Conservation (phyloP, 805 yeast species). For the Maudiozyma serrabonitensis region DNA sequence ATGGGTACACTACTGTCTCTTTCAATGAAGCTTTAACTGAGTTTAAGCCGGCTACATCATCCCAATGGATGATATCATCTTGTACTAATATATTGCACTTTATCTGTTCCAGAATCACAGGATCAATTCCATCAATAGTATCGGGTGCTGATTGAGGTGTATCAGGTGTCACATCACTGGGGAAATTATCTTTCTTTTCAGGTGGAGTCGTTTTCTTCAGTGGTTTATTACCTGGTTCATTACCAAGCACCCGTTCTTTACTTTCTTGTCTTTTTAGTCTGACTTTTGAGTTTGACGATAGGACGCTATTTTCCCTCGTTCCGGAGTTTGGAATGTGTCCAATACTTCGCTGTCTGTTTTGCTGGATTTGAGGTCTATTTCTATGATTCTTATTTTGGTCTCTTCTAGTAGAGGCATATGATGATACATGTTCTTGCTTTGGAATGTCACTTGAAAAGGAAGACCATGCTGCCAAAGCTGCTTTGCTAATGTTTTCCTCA, state of each 20-base stretch:
- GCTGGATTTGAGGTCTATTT: neutral
- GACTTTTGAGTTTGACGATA: neutral
- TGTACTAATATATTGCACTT: slow-evolving; percentile 80
- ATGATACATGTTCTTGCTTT: neutral
- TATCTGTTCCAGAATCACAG: slow-evolving; percentile 69
- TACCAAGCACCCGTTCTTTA: neutral
- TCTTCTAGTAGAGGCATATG: neutral
- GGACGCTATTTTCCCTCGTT: neutral
- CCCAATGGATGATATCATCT: slow-evolving; percentile 94
- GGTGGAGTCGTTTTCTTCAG: neutral
- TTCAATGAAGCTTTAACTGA: slow-evolving; percentile 80
- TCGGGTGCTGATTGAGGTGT: neutral
- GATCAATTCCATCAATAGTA: slow-evolving; percentile 58
- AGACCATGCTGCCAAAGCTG: slow-evolving; percentile 8
- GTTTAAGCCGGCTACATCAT: slow-evolving; percentile 88
- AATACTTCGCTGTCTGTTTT: neutral
- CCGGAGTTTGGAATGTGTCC: neutral
- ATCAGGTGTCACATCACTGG: neutral
- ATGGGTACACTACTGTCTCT: slow-evolving; percentile 95
- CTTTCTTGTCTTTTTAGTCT: neutral
- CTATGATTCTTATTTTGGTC: neutral
- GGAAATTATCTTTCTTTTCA: neutral
- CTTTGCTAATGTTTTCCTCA: slow-evolving; percentile 4
- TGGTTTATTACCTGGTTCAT: neutral
- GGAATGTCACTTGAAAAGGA: neutral